Evolutionary conservation across 441 rosid genomes (phyloP), one percentile per base, ranked within the genome.

Genomic region (Syzygium syzygioides): DNA sequence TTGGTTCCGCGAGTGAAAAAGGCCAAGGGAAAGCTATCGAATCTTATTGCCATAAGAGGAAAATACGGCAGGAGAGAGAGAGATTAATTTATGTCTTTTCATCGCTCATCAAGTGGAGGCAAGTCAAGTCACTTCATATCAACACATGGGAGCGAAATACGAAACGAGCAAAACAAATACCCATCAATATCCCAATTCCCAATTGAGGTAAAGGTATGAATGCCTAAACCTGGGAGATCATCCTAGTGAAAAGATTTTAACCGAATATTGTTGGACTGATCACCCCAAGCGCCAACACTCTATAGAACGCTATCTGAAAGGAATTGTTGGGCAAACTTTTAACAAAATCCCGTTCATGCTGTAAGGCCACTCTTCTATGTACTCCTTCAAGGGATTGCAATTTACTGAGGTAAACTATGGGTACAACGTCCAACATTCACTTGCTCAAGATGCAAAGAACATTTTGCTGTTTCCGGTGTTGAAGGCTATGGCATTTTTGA

Each of bases 1-100:
- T 97, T 96, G 89, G 87, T 99, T 96, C 99, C 96, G 96, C 92
- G 26, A 71, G 28, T 20, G n/a, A 93, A 87, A 57, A 64, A 53
- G 89, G 20, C 28, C n/a, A 80, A 20, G 50, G n/a, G 54, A 45
- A 52, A 26, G 55, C 34, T 79, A 45, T 87, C 71, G 90, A 89
- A 56, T 41, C 52, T 71, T 37, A 37, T 37, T 34, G 80, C 80
- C 80, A 20, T 5, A 20, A 71, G 80, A 34, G 80, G 50, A 71
- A 34, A 71, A 20, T 20, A 71, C 50, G 9, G 80, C 37, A 37
- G 80, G 80, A 12, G 14, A 57, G 59, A 20, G 79, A 28, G 66
- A 30, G 71, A 64, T 37, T 64, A 30, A 64, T 64, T 37, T 71
- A 41, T 71, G 50, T 23, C 50, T 71, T 20, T 71, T 19, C 25